Conservation (phyloP, 2,329 filamentous ascomycete species). For the Paecilomyces dactylethromorphus region DNA sequence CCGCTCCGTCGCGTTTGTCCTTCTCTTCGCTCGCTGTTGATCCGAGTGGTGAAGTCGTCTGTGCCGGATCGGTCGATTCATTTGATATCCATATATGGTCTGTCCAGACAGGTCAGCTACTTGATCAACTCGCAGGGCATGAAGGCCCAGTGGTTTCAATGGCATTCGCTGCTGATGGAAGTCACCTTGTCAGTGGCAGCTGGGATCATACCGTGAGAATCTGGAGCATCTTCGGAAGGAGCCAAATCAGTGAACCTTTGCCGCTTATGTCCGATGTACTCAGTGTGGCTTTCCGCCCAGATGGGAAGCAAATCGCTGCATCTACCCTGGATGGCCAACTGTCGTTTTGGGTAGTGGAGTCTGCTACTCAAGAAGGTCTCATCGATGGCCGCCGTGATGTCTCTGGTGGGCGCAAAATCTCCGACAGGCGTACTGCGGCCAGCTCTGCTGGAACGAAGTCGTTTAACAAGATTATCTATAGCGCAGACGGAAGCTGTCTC, state of each 20-base stretch:
- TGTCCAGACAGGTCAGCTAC: constrained; percentile 90
- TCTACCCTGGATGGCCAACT: constrained; percentile 90
- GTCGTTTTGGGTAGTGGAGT: constrained; percentile 88
- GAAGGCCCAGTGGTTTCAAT: constrained; percentile 88
- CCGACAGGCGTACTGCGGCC: constrained; percentile 83
- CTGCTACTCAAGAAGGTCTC: constrained; percentile 77
- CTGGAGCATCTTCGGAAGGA: constrained; percentile 91
- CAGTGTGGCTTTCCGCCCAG: constrained; percentile 77
- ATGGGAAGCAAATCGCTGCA: constrained; percentile 83
- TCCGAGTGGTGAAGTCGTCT: constrained; percentile 91
- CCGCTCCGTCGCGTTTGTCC: constrained; percentile 80
- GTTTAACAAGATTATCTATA: constrained; percentile 84
- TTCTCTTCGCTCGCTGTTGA: constrained; percentile 97
- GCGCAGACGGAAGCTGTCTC: constrained; percentile 83
- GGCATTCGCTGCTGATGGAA: constrained; percentile 81
- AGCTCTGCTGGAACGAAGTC: constrained; percentile 86
- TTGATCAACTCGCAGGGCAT: constrained; percentile 85
- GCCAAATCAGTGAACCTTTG: constrained; percentile 89
- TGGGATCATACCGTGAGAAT: constrained; percentile 95
- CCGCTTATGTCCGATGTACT: constrained; percentile 89
- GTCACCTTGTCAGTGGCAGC: constrained; percentile 78
- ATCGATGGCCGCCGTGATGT: constrained; percentile 88
- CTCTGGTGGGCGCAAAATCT: constrained; percentile 82
- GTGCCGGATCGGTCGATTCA: constrained; percentile 88
- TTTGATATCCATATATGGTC: constrained; percentile 99